These are phyloP conservation scores for Tothia fuscella DNA, from an alignment of 2,329 filamentous ascomycete species.

Conservation along the genomic window DNA sequence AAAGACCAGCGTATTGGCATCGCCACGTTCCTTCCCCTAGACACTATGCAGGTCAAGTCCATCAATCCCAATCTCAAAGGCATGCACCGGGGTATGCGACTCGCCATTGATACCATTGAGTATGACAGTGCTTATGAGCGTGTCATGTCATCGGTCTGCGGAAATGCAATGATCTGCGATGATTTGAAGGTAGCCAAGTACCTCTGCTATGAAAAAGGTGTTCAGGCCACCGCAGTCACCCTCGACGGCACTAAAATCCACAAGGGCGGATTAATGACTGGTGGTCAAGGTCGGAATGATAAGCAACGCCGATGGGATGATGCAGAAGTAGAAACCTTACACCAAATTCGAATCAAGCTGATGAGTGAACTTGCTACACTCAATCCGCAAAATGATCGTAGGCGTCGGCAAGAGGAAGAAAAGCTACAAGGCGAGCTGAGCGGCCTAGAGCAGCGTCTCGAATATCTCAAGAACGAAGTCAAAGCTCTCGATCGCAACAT, in stretches of 20 bases:
- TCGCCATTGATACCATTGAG: slow-evolving; percentile 93
- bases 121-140: slow-evolving; percentile 81
- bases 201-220: slow-evolving; percentile 71
- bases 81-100: slow-evolving; percentile 66
- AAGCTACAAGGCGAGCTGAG: slow-evolving; percentile 65
- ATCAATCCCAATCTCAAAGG: slow-evolving; percentile 86
- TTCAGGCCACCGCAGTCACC: slow-evolving; percentile 89
- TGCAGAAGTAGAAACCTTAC: slow-evolving; percentile 74
- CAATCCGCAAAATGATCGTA: slow-evolving; percentile 54
- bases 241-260: slow-evolving; percentile 94
- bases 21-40: slow-evolving; percentile 89
- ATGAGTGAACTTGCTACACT: slow-evolving; percentile 67
- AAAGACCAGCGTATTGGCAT: slow-evolving; percentile 79
- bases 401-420: slow-evolving; percentile 67
- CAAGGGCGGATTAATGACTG: slow-evolving; percentile 93
- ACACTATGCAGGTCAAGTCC: slow-evolving; percentile 92
- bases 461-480: slow-evolving; percentile 62
- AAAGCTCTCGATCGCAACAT: slow-evolving; percentile 71
- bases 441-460: slow-evolving; percentile 58
- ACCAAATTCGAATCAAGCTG: slow-evolving; percentile 62
- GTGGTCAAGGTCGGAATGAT: slow-evolving; percentile 68
- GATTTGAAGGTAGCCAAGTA: slow-evolving; percentile 75
- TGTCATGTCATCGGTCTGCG: slow-evolving; percentile 89
- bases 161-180: slow-evolving; percentile 90
- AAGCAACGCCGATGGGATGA: slow-evolving; percentile 80